Base-by-base conservation (phyloP, 257 asterid species). In the Penstemon newberryi region DNA sequence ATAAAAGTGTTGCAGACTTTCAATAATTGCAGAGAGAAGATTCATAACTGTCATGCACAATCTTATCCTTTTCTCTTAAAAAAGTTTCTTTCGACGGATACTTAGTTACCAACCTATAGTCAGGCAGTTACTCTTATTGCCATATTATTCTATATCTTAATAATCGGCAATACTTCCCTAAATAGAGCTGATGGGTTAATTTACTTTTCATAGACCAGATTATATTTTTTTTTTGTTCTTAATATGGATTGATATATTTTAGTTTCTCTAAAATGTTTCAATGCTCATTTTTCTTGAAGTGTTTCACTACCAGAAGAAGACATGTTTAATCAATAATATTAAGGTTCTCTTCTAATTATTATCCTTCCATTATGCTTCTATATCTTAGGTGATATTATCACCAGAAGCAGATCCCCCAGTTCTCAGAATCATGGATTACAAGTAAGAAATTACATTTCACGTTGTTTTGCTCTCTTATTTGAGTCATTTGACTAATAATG, bases 351-450 rank as follows among this genome's bases (percentile, higher is more conserved):
- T 49, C 40, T 82, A 49, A 77, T 72, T 33, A 39, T 67, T 25
- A 61, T 57, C 19, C 3, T 60, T 76, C 70, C 67, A 40, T 61
- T 66, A 8, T 76, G 61, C 53, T 63, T 62, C 53, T 60, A 39
- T 25, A 2, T 66, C 62, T 67, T 78, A 94, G 99, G 99, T 94
- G 77, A 87, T 94, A 78, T 73, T 91, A 80, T 87, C 98, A 72
- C 96, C 96, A 50, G 99, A 91, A 43, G 93, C 98, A 63, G 96
- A 91, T 10, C 98, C 99, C 38, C 98, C 98, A 0, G 99, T 94
- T 69, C 84, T 91, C 70, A 89, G 83, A 73, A 87, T 94, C 51
- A 91, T 94, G 99, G 96, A 94, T 81, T 87, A 87, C 87, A 83
- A 85, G 99, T 94, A 86, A 84, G 96, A 65, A 67, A 56, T 66